Evolutionary conservation across 148 eudicot genomes (phyloP).

Genomic region (Arbutus unedo): DNA sequence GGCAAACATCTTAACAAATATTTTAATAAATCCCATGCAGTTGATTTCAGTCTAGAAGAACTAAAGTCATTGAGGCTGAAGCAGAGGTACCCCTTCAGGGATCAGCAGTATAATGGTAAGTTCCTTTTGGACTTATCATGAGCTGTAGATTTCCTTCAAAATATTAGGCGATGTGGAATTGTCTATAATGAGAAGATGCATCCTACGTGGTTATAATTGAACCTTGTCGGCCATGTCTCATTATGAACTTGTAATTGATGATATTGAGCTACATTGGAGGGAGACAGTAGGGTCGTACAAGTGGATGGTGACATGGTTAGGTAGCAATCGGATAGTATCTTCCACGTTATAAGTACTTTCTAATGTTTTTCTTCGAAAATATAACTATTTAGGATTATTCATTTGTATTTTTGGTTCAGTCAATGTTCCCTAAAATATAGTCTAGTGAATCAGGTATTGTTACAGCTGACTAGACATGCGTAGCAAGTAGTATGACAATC

Average conservation of each 20-base stretch:
- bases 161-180: neutral
- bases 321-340: neutral
- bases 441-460: neutral
- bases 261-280: neutral
- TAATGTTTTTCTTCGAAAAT: neutral
- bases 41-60: conserved; percentile 91
- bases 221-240: neutral
- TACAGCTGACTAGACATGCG: neutral
- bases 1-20: neutral
- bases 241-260: neutral
- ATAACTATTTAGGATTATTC: no score
- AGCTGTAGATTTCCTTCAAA: neutral
- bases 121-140: neutral
- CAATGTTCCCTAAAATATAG: neutral
- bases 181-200: neutral
- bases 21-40: conserved; percentile 33
- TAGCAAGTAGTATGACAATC: neutral
- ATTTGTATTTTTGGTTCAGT: no score
- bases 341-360: neutral
- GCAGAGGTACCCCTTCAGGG: conserved; percentile 77
- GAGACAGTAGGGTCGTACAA: neutral
- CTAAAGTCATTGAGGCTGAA: conserved; percentile 70
- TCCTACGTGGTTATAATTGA: neutral
- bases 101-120: conserved; percentile 49
- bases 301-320: neutral